Percentiles rank a stretch among this genome's conserved stretches.
Evolutionary conservation across 2,329 filamentous ascomycete genomes (phyloP).

Genomic region (Aspergillus brunneoviolaceus): DNA sequence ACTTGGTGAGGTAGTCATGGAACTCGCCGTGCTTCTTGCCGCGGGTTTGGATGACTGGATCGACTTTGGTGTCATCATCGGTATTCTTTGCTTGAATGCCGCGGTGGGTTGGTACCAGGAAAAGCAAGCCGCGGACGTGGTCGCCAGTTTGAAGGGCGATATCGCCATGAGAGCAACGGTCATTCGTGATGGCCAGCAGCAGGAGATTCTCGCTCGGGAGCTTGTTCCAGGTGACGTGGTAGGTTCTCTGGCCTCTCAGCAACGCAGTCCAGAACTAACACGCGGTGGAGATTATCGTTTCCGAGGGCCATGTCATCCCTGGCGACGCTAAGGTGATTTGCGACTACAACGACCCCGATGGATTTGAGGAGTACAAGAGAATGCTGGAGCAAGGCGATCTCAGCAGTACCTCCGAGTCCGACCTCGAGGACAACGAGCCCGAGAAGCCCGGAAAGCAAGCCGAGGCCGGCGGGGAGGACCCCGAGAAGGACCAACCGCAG

Average conservation of each 20-base stretch:
- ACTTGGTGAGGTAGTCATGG: slow-evolving; percentile 56
- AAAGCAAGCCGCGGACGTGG: slow-evolving; percentile 76
- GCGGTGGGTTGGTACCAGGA: slow-evolving; percentile 79
- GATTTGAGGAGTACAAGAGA: slow-evolving; percentile 65
- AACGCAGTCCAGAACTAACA: slow-evolving; percentile 17
- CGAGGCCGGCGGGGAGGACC: slow-evolving; percentile 16
- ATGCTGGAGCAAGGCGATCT: slow-evolving; percentile 63
- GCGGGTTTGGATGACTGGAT: slow-evolving; percentile 74
- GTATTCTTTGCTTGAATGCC: slow-evolving; percentile 72
- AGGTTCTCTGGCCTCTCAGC: slow-evolving; percentile 33
- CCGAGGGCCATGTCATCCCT: slow-evolving; percentile 70
- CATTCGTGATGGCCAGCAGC: slow-evolving; percentile 64
- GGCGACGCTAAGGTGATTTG: slow-evolving; percentile 71
- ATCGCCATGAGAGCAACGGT: slow-evolving; percentile 72
- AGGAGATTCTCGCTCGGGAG: slow-evolving; percentile 68
- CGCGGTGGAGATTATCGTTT: slow-evolving; percentile 58
- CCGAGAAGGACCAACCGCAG: slow-evolving; percentile 12
- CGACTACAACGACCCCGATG: slow-evolving; percentile 66
- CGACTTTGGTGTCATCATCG: slow-evolving; percentile 75
- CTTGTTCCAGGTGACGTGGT: slow-evolving; percentile 76
- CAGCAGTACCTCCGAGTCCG: slow-evolving; percentile 50
- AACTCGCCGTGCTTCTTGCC: slow-evolving; percentile 70
- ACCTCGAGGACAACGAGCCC: slow-evolving; percentile 43
- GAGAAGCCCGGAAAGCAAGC: slow-evolving; percentile 47
- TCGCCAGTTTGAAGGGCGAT: slow-evolving; percentile 73